These are phyloP conservation scores for Colletotrichum limetticola DNA, from an alignment of 2,329 filamentous ascomycete genomes.

Conservation along the genomic window DNA sequence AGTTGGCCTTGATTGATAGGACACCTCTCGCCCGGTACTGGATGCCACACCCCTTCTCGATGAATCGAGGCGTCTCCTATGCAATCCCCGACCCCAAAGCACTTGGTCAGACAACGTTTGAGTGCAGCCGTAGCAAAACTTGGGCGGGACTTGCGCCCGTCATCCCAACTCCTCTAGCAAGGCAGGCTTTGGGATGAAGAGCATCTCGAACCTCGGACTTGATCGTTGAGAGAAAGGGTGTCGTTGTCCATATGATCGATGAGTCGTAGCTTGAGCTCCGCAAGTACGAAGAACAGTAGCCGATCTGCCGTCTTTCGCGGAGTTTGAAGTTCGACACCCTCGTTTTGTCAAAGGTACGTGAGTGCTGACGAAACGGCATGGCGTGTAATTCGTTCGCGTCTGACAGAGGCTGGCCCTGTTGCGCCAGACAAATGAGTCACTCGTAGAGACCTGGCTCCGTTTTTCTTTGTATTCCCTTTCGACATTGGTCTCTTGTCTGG, in stretches of 20 bases:
- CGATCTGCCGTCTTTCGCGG: not conserved
- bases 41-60: not conserved
- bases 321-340: not conserved
- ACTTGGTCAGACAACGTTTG: not conserved
- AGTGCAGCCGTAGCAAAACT: not conserved
- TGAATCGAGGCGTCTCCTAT: slow-evolving; percentile 5
- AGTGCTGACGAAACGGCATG: slow-evolving; percentile 33
- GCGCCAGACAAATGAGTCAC: slow-evolving; percentile 19
- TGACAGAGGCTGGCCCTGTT: not conserved
- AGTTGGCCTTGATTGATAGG: not conserved
- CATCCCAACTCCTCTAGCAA: not conserved
- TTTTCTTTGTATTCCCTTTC: not conserved
- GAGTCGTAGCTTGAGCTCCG: slow-evolving; percentile 16
- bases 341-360: slow-evolving; percentile 18
- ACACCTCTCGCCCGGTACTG: slow-evolving; percentile 2
- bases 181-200: not conserved
- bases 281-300: not conserved
- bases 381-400: slow-evolving; percentile 8
- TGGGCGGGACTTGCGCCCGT: not conserved
- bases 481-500: not conserved
- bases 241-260: slow-evolving; percentile 20
- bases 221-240: not conserved
- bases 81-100: not conserved
- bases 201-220: not conserved
- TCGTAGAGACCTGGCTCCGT: not conserved